Percentiles rank a stretch among this genome's conserved stretches.
phyloP scores from a whole-genome alignment of 2,329 filamentous ascomycete species.

The Apiospora aurea region DNA sequence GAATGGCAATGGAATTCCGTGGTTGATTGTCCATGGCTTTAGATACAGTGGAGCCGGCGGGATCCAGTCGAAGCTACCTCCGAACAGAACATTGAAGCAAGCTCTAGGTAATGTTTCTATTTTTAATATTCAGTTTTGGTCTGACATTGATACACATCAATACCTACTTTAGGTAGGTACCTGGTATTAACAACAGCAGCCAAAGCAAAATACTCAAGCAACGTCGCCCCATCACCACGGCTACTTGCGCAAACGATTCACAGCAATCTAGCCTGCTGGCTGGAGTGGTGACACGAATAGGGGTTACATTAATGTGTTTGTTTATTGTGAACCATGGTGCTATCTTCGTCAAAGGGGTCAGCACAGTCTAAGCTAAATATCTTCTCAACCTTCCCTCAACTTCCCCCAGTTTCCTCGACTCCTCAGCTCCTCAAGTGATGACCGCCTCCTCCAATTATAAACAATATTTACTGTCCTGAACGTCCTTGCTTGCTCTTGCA shows the following conservation, averaged over 20 bases:
- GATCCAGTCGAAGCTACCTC: not conserved
- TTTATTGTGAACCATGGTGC: not conserved
- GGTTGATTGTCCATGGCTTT: not conserved
- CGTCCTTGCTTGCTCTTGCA: not conserved
- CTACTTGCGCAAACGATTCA: too few relatives aligned
- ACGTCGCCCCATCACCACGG: too few relatives aligned
- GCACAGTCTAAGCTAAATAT: not conserved
- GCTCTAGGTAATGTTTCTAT: too few relatives aligned
- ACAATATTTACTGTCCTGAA: not conserved
- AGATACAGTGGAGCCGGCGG: conserved; percentile 7
- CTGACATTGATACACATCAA: not conserved
- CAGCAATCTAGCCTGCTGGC: not conserved
- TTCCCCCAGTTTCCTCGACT: not conserved
- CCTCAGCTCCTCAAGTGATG: not conserved
- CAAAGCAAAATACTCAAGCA: too few relatives aligned
- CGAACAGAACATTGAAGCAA: not conserved
- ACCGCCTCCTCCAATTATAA: not conserved
- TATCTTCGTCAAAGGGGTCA: not conserved
- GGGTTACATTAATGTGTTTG: not conserved
- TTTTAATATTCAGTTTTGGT: not conserved
- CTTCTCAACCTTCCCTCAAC: not conserved
- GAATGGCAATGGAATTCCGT: not conserved
- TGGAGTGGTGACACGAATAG: not conserved
- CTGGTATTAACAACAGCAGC: too few relatives aligned
- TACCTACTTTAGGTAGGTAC: too few relatives aligned